These are phyloP conservation scores for Meripilus lineatus DNA, from an alignment of 1,284 basidiomycete species.

Conservation along the genomic window DNA sequence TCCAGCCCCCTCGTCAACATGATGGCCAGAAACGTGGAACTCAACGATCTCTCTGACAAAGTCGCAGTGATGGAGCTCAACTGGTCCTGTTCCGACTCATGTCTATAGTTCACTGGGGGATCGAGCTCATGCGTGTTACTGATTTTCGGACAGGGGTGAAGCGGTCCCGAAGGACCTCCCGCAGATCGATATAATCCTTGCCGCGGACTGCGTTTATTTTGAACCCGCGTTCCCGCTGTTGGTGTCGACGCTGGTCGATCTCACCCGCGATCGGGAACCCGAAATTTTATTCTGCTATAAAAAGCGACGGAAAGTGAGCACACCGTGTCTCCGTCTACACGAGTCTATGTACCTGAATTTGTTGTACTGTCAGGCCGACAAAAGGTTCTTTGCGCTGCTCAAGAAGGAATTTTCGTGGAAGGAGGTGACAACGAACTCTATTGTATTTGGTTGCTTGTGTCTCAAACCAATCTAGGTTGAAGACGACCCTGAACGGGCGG, in stretches of 20 bases:
- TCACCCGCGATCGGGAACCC: conserved; percentile 43
- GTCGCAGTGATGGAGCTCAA: conserved; percentile 70
- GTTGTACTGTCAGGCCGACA: conserved; percentile 67
- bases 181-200: conserved; percentile 68
- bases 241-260: conserved; percentile 71
- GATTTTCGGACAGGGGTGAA: conserved; percentile 47
- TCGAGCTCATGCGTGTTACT: too few relatives aligned
- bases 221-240: conserved; percentile 92
- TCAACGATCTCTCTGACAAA: conserved; percentile 53
- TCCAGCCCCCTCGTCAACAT: conserved; percentile 68
- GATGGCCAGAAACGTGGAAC: conserved; percentile 65
- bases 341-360: neutral
- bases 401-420: conserved; percentile 81
- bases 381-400: conserved; percentile 80
- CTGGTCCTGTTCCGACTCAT: conserved; percentile 50
- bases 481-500: conserved; percentile 33
- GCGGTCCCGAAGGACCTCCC: conserved; percentile 39
- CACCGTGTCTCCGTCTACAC: neutral
- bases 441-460: too few relatives aligned
- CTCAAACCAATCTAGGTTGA: conserved; percentile 23
- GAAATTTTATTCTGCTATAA: conserved; percentile 91
- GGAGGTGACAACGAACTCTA: too few relatives aligned
- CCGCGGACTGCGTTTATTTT: conserved; percentile 94
- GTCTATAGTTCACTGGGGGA: conserved; percentile 19
- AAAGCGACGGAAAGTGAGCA: conserved; percentile 79